These are phyloP conservation scores for Neoboletus brunneissimus DNA, from an alignment of 768 basidiomycete species.

Conservation along the genomic window DNA sequence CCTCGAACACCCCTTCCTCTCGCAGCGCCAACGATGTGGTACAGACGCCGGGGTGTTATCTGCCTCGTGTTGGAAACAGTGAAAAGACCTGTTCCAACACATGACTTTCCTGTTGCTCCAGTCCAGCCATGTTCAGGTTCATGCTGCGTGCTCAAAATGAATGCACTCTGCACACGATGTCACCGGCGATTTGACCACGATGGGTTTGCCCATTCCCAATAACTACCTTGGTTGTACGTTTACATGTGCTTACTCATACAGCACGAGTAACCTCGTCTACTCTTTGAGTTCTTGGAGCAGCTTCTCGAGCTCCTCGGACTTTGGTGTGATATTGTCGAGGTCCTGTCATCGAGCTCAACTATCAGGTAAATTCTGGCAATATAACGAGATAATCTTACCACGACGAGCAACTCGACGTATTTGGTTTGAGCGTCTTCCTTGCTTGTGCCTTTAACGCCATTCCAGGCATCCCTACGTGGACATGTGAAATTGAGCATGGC, in stretches of 20 bases:
- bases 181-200: background rate
- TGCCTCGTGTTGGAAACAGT: constrained; percentile 23
- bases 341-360: constrained; percentile 40
- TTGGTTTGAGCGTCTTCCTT: constrained; percentile 67
- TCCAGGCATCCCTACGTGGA: constrained; percentile 80
- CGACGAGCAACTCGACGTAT: constrained; percentile 75
- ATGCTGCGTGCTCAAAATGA: background rate
- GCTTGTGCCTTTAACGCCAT: constrained; percentile 61
- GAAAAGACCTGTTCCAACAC: background rate
- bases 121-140: background rate
- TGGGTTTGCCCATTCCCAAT: background rate
- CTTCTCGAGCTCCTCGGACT: constrained; percentile 50
- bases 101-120: background rate
- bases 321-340: constrained; percentile 45
- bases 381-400: constrained; percentile 43
- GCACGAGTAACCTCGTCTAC: constrained; percentile 9
- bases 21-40: constrained; percentile 14
- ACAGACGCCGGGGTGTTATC: constrained; percentile 31
- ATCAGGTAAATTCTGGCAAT: background rate
- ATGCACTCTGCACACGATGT: constrained; percentile 8
- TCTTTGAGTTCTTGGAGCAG: constrained; percentile 60
- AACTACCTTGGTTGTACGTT: background rate
- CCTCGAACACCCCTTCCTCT: constrained; percentile 25
- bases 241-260: constrained; percentile 8
- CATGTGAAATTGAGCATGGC: background rate